Evolutionary conservation across 495 filamentous ascomycete species (phyloP).

Genomic region (Elasticomyces elasticus): DNA sequence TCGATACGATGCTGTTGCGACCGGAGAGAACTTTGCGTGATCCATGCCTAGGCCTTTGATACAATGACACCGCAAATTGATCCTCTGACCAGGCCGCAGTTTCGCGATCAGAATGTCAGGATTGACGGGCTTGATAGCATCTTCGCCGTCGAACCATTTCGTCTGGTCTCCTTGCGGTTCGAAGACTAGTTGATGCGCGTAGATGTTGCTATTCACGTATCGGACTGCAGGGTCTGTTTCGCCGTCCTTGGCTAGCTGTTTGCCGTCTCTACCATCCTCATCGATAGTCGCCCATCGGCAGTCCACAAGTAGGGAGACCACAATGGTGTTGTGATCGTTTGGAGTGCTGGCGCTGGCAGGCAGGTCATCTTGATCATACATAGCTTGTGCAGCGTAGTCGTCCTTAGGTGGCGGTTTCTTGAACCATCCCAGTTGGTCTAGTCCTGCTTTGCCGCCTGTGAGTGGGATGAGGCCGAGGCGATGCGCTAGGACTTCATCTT

Average conservation of each 20-base stretch:
- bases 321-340: conserved; percentile 71
- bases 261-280: conserved; percentile 38
- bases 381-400: conserved; percentile 25
- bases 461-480: conserved; percentile 86
- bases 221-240: conserved; percentile 73
- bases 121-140: conserved; percentile 61
- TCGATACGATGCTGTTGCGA: conserved; percentile 87
- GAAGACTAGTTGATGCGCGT: conserved; percentile 72
- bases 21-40: conserved; percentile 96
- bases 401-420: conserved; percentile 42
- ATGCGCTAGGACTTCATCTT: conserved; percentile 89
- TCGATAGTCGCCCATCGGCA: conserved; percentile 59
- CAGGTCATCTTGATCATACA: conserved; percentile 30
- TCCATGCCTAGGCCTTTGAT: conserved; percentile 89
- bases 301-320: conserved; percentile 57
- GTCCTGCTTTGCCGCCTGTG: conserved; percentile 60
- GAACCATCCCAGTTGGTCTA: conserved; percentile 72
- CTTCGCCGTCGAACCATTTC: conserved; percentile 48
- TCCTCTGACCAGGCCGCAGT: conserved; percentile 78
- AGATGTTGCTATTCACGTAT: conserved; percentile 78
- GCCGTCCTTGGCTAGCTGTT: conserved; percentile 34
- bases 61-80: conserved; percentile 75
- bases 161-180: conserved; percentile 62
- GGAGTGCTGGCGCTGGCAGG: conserved; percentile 37
- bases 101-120: conserved; percentile 93